Base-by-base conservation (phyloP, 495 filamentous ascomycete genomes). In the Aspergillus nidulans region DNA sequence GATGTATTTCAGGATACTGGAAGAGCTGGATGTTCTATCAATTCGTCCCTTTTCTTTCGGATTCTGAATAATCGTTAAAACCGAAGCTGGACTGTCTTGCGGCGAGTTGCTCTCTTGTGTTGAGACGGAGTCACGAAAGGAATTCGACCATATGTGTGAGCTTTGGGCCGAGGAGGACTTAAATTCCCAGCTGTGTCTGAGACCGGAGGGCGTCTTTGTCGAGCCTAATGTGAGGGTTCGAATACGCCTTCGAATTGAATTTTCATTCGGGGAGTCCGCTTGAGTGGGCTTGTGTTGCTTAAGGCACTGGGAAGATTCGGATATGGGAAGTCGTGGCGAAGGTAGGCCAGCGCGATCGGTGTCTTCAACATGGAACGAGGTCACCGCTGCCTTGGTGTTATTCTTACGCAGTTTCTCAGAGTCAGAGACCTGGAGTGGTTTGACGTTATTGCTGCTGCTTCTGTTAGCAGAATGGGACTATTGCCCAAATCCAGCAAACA, bases 1-100 rank as follows among this genome's bases (percentile, higher is more conserved):
- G 34, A 59, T 48, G 39, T 53, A 62, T 41, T 53, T 64, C 40
- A 58, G 9, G 46, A 54, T 9, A 21, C 26, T 41, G 16, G 50
- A 25, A 41, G 32, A n/a, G 19, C 13, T 20, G 25, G 49, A 23
- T 4, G 39, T 12, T 6, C 15, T 45, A 13, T 19, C 21, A 9
- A 18, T 23, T n/a, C 30, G 49, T 13, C 39, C 53, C 34, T 53
- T 41, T 19, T 7, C 44, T 30, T 43, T 49, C 0, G 49, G 42
- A 24, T 53, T 52, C 39, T 32, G 43, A 18, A 12, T 42, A 26
- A 15, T 60, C 8, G 28, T 53, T 0, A 28, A 36, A 20, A 24
- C 19, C 16, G 30, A 20, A 4, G 5, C 38, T 36, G 39, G 36
- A 39, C 36, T 61, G 21, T 18, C 32, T 1, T 32, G 7, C 39